Evolutionary conservation across 73 alveolate genomes (phyloP).

Genomic region (Breviolum minutum): DNA sequence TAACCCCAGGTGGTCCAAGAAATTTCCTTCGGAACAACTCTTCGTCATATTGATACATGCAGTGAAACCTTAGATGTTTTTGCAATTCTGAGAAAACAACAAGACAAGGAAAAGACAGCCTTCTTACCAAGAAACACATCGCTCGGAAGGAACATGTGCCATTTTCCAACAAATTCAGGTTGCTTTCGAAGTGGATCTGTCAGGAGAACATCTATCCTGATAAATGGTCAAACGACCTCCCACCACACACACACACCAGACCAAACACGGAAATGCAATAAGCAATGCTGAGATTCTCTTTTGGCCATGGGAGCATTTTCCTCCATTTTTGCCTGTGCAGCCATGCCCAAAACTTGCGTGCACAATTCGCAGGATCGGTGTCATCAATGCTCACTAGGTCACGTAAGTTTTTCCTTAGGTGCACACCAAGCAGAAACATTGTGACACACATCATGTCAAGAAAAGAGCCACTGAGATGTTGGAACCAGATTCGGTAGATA

Average conservation of each 20-base stretch:
- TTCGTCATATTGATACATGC: neutral
- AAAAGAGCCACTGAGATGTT: neutral
- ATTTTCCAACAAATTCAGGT: neutral
- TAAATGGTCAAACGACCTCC: neutral
- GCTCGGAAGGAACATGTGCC: constrained; percentile 37
- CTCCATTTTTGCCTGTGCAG: constrained; percentile 6
- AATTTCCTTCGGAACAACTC: neutral
- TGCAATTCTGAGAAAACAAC: neutral
- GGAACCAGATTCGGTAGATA: neutral
- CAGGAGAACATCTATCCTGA: constrained; percentile 13
- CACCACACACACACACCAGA: neutral
- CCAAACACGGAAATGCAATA: neutral
- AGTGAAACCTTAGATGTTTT: neutral
- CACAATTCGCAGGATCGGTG: neutral
- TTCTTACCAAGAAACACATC: neutral
- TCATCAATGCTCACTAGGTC: neutral
- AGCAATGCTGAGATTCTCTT: neutral
- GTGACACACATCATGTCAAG: neutral
- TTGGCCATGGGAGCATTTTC: neutral
- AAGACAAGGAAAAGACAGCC: neutral
- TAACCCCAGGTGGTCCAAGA: neutral
- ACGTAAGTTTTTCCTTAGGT: neutral
- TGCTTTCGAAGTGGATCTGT: neutral
- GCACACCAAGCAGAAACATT: too few relatives aligned
- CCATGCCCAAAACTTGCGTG: constrained; percentile 24